Evolutionary conservation across 202 grass and related monocot species (phyloP).

Genomic region (Schoenoplectus tabernaemontani): DNA sequence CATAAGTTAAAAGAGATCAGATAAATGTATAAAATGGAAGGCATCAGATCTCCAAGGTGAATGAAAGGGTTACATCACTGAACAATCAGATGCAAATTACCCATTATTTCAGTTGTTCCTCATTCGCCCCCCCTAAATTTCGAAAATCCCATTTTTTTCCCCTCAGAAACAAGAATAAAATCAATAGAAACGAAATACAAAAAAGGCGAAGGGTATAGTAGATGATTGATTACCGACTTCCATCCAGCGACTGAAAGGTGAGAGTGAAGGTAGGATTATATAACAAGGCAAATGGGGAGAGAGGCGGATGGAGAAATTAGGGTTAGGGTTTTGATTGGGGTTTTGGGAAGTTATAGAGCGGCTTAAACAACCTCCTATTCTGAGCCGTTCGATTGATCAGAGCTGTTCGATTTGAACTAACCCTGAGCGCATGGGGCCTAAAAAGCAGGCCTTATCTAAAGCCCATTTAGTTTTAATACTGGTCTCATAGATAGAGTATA

Average conservation of each 20-base stretch:
- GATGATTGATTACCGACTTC: no score
- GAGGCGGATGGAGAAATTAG: background rate
- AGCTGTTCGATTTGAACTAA: background rate
- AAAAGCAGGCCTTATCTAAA: background rate
- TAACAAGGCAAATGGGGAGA: background rate
- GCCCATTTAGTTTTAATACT: no score
- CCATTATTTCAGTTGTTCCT: constrained; percentile 26
- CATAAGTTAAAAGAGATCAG: no score
- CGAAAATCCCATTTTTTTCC: background rate
- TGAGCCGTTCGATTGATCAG: constrained; percentile 15
- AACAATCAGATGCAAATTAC: constrained; percentile 27
- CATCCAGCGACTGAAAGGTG: background rate
- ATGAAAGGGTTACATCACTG: constrained; percentile 25
- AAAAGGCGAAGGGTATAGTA: no score
- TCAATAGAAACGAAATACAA: no score
- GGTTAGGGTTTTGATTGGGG: constrained; percentile 25
- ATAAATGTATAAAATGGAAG: background rate
- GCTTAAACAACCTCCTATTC: background rate
- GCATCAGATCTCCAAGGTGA: constrained; percentile 31
- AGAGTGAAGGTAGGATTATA: background rate
- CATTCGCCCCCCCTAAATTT: background rate
- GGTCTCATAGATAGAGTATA: no score
- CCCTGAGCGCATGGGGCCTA: no score
- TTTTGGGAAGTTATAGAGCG: background rate
- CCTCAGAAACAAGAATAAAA: background rate